These are phyloP conservation scores for Flaveria sonorensis DNA, from an alignment of 129 eudicot species.

Conservation along the genomic window DNA sequence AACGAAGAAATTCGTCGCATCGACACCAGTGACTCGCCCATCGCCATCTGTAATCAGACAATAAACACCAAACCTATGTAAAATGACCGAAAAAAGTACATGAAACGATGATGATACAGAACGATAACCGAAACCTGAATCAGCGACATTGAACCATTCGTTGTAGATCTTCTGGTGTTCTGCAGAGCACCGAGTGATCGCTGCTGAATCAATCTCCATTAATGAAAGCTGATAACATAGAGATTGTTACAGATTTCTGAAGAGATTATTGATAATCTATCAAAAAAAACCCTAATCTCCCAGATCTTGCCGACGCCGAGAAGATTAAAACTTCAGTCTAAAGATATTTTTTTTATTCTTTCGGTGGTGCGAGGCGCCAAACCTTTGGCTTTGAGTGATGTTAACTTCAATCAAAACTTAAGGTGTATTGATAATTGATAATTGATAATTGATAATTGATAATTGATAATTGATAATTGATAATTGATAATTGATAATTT, in stretches of 20 bases:
- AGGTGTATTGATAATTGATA: background rate
- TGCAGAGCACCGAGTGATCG: slow-evolving; percentile 76
- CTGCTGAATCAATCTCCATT: slow-evolving; percentile 82
- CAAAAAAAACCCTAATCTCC: slow-evolving; percentile 28
- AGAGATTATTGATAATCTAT: background rate
- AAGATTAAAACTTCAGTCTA: slow-evolving; percentile 26
- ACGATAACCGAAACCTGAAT: slow-evolving; percentile 55
- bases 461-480: background rate
- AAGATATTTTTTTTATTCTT: slow-evolving; percentile 27
- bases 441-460: background rate
- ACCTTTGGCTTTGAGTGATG: slow-evolving; percentile 31
- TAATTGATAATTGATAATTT: background rate
- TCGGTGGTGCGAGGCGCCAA: slow-evolving; percentile 38
- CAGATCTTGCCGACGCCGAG: slow-evolving; percentile 32
- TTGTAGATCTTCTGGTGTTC: slow-evolving; percentile 82
- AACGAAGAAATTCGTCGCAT: slow-evolving; percentile 79
- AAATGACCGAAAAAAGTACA: background rate
- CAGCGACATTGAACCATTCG: slow-evolving; percentile 81
- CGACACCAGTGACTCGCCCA: slow-evolving; percentile 85
- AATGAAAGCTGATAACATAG: background rate
- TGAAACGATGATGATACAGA: background rate
- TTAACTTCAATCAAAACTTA: background rate
- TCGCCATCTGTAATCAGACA: slow-evolving; percentile 60
- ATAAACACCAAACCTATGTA: background rate
- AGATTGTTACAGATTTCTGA: background rate